These are phyloP conservation scores for Agaricus blazei DNA, from an alignment of 768 basidiomycete species.

Conservation along the genomic window DNA sequence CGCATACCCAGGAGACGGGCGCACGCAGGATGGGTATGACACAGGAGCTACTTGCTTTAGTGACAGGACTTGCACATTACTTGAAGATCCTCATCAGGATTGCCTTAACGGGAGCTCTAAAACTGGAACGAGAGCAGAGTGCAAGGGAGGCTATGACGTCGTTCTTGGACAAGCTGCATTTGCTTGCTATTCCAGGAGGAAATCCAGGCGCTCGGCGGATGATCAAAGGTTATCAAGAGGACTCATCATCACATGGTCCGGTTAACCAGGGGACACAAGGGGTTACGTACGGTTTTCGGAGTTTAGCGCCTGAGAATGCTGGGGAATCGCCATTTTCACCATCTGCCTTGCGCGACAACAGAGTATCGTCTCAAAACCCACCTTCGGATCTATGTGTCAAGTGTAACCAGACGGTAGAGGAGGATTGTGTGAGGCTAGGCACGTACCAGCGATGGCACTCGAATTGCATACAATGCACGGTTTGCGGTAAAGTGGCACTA, in stretches of 20 bases:
- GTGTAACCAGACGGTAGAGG: slow-evolving; percentile 89
- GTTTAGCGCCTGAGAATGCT: slow-evolving; percentile 87
- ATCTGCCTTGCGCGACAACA: slow-evolving; percentile 32
- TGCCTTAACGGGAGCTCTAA: slow-evolving; percentile 91
- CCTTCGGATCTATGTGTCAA: slow-evolving; percentile 90
- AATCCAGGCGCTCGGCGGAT: slow-evolving; percentile 74
- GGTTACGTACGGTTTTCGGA: slow-evolving; percentile 90
- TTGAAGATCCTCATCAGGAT: slow-evolving; percentile 99
- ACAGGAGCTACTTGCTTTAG: slow-evolving; percentile 92
- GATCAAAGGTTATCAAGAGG: slow-evolving; percentile 71
- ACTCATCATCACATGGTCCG: slow-evolving; percentile 35
- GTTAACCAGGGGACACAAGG: slow-evolving; percentile 76
- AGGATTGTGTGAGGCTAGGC: slow-evolving; percentile 92
- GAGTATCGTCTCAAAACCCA: slow-evolving; percentile 47
- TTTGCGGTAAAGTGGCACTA: slow-evolving; percentile 75
- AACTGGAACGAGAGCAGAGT: slow-evolving; percentile 87
- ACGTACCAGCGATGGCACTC: slow-evolving; percentile 99
- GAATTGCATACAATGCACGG: slow-evolving; percentile 79
- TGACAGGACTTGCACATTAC: slow-evolving; percentile 98
- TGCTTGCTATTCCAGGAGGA: slow-evolving; percentile 81
- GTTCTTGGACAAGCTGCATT: slow-evolving; percentile 90
- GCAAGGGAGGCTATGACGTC: slow-evolving; percentile 79
- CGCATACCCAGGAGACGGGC: slow-evolving; percentile 92
- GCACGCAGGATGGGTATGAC: slow-evolving; percentile 93
- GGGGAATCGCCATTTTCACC: slow-evolving; percentile 75